Base-by-base conservation (phyloP, 179 eudicot genomes). In the Drosera spatulata region DNA sequence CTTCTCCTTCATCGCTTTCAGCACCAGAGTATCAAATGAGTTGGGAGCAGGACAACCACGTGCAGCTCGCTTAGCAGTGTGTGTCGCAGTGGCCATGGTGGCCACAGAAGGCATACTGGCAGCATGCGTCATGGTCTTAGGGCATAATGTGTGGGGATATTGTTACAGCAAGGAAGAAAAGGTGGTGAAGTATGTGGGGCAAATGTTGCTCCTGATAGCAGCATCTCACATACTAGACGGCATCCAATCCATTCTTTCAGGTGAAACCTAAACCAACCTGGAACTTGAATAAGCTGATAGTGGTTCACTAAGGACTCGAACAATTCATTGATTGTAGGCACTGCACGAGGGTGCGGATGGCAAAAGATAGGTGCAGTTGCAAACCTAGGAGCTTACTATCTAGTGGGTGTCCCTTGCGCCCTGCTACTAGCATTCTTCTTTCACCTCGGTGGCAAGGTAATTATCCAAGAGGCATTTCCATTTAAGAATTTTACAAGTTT, bases 131-230 rank as follows among this genome's bases (percentile, higher is more conserved):
- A 58, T 83, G 66, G 61, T 83, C n/a, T 50, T 78, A 52, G 82
- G 80, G 10, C 83, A 79, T 9, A 74, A 74, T 10, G 6, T 75
- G 3, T 83, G 85, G 85, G 83, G 88, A 0, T 80, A 80, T 59
- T 78, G 81, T 59, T 83, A 77, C 15, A 80, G 85, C 55, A 73
- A 54, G 33, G 81, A 83, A 53, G 69, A 61, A 63, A 65, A 63
- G 39, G 80, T 83, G 3, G 76, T 80, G 59, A 62, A 61, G 42
- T 80, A 73, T 61, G 80, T 83, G 39, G 85, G 75, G 6, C 59
- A 78, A 39, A 71, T 83, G 76, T 46, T 83, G 77, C 33, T 71
- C 3, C 63, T 80, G 3, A 11, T 77, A 14, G 82, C 82, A 14
- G 71, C 49, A 46, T 61, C 73, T 33, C 74, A 80, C 56, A 11